Evolutionary conservation across 352 stramenopile genomes (phyloP), one percentile per base, ranked within the genome.

Genomic region (Pythium guiyangense): DNA sequence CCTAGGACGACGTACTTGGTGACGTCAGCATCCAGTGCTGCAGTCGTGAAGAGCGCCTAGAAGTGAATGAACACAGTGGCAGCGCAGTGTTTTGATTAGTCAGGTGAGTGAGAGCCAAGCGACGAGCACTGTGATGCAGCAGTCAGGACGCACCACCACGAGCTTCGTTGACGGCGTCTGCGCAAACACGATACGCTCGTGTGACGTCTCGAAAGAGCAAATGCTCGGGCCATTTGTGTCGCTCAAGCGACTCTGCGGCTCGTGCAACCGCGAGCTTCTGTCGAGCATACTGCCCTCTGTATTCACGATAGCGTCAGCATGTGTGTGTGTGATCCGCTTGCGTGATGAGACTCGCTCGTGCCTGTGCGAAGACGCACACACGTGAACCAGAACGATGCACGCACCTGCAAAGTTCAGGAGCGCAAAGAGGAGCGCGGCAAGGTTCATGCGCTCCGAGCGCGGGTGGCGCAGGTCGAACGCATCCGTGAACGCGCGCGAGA

Each of bases 401-500:
- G 15, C 26, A 79, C 67, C 66, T 42, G 79, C 73, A 49, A 90
- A 86, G 51, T 71, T 77, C 58, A 85, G 73, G 18, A 90, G 60
- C 47, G 79, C 79, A 52, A 89, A 89, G 47, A 89, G 66, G 35
- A 87, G 64, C 20, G 72, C 73, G 14, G 60, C 67, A 40, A 90
- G 69, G 48, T 90, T 90, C 48, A 90, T 68, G 37, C 79, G 77
- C 40, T 90, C 79, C 4, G 54, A 65, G 42, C 72, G 72, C 31
- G 73, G 73, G 51, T 90, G 64, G 10, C 65, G 69, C 39, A 47
- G 37, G 34, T 87, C 74, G 44, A 88, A 90, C 10, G 55, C 31
- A 26, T 66, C 49, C 0, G 70, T 70, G 62, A 87, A 81, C 29
- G 76, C 76, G n/a, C 65, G 70, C 27, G 74, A 70, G 63, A 71